A percentile compares a stretch with the other conserved stretches of the same genome.
Evolutionary conservation across 495 filamentous ascomycete genomes (phyloP).

Genomic region (Hypomontagnella monticulosa): DNA sequence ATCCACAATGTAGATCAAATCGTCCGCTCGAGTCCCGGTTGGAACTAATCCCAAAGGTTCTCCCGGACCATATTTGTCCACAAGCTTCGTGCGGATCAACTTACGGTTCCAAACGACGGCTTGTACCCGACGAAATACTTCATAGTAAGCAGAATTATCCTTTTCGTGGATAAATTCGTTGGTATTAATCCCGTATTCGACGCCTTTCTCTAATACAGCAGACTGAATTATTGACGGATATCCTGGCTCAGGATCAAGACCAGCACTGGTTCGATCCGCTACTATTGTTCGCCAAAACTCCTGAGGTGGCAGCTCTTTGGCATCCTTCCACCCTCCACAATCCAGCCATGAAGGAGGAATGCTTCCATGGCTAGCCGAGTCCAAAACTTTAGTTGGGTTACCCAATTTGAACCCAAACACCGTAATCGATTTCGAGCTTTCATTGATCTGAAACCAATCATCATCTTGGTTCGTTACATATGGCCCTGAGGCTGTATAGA

Average conservation of each 20-base stretch:
- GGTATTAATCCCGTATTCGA: conserved; percentile 26
- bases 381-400: conserved; percentile 3
- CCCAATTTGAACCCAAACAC: conserved; percentile 14
- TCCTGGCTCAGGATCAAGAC: conserved; percentile 22
- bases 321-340: conserved; percentile 15
- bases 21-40: conserved; percentile 13
- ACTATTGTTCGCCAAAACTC: conserved; percentile 43
- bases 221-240: conserved; percentile 23
- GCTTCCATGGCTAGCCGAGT: conserved; percentile 21
- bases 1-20: conserved; percentile 26
- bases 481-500: conserved; percentile 13
- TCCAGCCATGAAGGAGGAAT: conserved; percentile 26
- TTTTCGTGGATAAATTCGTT: conserved; percentile 27
- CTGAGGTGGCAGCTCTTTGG: conserved; percentile 22
- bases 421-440: not conserved
- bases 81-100: conserved; percentile 11
- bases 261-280: conserved; percentile 29
- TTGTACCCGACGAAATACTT: conserved; percentile 31
- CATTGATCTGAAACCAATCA: conserved; percentile 5
- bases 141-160: conserved; percentile 22
- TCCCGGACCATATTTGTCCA: not conserved
- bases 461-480: not conserved
- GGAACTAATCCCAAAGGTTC: conserved; percentile 28
- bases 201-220: conserved; percentile 18
- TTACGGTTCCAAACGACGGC: conserved; percentile 34